Evolutionary conservation across 1,284 basidiomycete species (phyloP).

Genomic region (Tetrapyrgos nigripes): DNA sequence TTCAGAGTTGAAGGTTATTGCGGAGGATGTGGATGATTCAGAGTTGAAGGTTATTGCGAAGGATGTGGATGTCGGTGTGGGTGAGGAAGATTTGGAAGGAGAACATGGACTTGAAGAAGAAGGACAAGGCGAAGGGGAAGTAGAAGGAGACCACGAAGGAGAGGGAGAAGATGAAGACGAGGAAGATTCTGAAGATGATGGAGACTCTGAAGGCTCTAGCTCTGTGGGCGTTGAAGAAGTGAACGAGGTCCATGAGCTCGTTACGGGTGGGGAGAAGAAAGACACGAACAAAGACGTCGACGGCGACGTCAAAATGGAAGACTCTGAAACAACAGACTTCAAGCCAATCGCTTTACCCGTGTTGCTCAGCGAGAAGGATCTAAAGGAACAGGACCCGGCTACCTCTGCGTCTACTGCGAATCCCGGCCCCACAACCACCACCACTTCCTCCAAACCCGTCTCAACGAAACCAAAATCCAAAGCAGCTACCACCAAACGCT

Average conservation of each 20-base stretch:
- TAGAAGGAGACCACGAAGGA: background rate
- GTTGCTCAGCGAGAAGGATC: background rate
- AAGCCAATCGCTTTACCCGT: slow-evolving; percentile 1
- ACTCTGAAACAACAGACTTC: background rate
- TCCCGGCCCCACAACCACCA: slow-evolving; percentile 15
- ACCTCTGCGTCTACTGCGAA: slow-evolving; percentile 11
- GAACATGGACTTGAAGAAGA: no score
- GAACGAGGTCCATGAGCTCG: background rate
- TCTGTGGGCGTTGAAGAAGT: slow-evolving; percentile 1
- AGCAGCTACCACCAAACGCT: no score
- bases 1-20: no score
- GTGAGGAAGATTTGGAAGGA: no score
- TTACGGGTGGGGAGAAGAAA: slow-evolving; percentile 4
- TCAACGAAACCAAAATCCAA: slow-evolving; percentile 32
- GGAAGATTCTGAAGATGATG: background rate
- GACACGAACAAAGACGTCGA: background rate
- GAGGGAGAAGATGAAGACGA: background rate
- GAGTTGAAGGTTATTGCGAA: no score
- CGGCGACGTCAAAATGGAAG: background rate
- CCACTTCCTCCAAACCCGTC: slow-evolving; percentile 24
- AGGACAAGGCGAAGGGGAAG: background rate
- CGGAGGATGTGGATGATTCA: no score
- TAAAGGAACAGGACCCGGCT: background rate
- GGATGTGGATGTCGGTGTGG: no score
- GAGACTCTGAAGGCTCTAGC: no score